Conservation (phyloP, 2,329 filamentous ascomycete genomes). For the Pseudogymnoascus sp. region DNA sequence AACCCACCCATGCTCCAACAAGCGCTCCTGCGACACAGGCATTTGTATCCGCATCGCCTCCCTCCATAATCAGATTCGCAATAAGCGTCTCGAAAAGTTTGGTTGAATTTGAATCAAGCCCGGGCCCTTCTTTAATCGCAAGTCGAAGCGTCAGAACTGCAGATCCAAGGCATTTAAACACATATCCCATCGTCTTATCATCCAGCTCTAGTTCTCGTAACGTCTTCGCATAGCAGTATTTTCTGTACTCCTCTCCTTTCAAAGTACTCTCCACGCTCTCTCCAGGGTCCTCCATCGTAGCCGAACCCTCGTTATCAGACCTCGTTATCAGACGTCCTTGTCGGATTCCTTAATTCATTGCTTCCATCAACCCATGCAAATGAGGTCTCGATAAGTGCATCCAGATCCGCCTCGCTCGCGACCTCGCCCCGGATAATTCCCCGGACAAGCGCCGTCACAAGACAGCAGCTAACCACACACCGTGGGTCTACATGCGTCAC, state of each 20-base stretch:
- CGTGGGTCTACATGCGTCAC: constrained; percentile 46
- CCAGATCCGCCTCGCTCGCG: constrained; percentile 32
- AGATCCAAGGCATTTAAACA: constrained; percentile 46
- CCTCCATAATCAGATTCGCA: constrained; percentile 42
- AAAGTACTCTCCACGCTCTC: constrained; percentile 24
- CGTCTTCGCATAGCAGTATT: constrained; percentile 32
- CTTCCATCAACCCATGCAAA: constrained; percentile 32
- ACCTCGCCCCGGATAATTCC: constrained; percentile 41
- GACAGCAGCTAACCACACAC: constrained; percentile 43
- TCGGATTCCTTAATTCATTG: constrained; percentile 22
- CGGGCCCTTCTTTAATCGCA: constrained; percentile 31
- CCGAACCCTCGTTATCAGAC: neutral
- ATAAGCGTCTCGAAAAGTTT: constrained; percentile 41
- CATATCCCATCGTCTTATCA: constrained; percentile 43
- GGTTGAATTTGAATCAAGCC: constrained; percentile 18
- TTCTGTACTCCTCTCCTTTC: constrained; percentile 35
- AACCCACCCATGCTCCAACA: constrained; percentile 42
- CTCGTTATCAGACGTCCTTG: neutral
- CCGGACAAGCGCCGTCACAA: constrained; percentile 40
- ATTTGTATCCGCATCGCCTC: constrained; percentile 49
- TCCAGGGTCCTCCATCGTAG: constrained; percentile 9
- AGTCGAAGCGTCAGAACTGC: constrained; percentile 39
- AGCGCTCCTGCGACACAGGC: constrained; percentile 46
- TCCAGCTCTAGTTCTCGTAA: constrained; percentile 40
- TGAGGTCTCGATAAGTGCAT: constrained; percentile 35